Conservation (phyloP, 2,329 filamentous ascomycete genomes). For the Exophiala sp. region DNA sequence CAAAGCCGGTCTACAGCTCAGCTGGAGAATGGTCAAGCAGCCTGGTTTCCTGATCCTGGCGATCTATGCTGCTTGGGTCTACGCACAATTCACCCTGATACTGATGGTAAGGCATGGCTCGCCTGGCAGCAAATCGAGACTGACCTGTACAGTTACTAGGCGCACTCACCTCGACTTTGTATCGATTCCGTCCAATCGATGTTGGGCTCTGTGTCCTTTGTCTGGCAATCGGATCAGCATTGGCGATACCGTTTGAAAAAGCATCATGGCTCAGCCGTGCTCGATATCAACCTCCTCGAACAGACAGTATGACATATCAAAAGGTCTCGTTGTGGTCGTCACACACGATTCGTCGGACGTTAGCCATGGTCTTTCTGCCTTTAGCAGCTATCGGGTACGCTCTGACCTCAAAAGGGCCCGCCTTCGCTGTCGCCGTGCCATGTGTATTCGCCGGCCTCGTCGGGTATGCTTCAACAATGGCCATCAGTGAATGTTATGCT, state of each 20-base stretch:
- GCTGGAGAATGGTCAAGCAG: conserved; percentile 67
- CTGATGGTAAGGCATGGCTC: conserved; percentile 55
- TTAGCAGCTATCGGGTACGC: conserved; percentile 66
- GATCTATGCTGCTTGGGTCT: conserved; percentile 74
- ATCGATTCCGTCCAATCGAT: conserved; percentile 59
- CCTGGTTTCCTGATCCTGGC: conserved; percentile 69
- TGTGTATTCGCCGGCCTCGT: conserved; percentile 63
- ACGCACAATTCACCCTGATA: conserved; percentile 69
- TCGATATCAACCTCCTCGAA: conserved; percentile 56
- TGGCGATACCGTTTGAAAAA: conserved; percentile 71
- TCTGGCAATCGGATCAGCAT: conserved; percentile 64
- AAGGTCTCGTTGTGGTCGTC: conserved; percentile 66
- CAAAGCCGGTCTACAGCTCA: conserved; percentile 65
- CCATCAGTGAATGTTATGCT: conserved; percentile 71
- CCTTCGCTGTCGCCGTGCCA: conserved; percentile 60
- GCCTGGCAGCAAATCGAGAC: not conserved
- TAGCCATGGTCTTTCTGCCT: conserved; percentile 66
- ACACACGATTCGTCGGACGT: conserved; percentile 64
- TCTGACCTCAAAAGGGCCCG: conserved; percentile 60
- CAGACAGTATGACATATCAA: conserved; percentile 65
- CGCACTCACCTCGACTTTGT: conserved; percentile 66
- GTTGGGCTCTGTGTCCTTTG: conserved; percentile 66
- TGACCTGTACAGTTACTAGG: conserved; percentile 54
- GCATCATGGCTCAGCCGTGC: conserved; percentile 66
- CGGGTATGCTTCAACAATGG: conserved; percentile 68